Conservation (phyloP, 2,329 filamentous ascomycete genomes). For the Talaromyces amestolkiae region DNA sequence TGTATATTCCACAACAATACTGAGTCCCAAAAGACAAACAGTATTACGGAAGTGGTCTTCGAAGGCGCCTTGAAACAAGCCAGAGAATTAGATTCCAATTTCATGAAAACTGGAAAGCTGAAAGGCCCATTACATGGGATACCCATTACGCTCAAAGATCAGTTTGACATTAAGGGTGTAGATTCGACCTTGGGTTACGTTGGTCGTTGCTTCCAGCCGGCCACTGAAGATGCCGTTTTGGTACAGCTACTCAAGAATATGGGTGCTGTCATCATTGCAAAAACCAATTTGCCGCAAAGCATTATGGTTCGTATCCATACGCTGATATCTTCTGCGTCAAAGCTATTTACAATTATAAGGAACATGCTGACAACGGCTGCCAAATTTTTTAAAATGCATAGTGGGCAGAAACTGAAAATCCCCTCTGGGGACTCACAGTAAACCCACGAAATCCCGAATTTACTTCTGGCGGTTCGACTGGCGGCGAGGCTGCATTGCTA, state of each 20-base stretch:
- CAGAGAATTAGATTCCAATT: slow-evolving; percentile 23
- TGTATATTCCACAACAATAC: neutral
- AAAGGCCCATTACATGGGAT: slow-evolving; percentile 52
- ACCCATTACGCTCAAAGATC: slow-evolving; percentile 57
- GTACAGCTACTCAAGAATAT: slow-evolving; percentile 26
- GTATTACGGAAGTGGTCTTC: slow-evolving; percentile 33
- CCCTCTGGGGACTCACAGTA: slow-evolving; percentile 42
- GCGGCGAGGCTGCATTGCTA: slow-evolving; percentile 60
- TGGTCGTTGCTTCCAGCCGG: slow-evolving; percentile 46
- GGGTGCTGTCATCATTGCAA: slow-evolving; percentile 52
- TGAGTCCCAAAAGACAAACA: slow-evolving; percentile 33
- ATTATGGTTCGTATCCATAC: slow-evolving; percentile 53
- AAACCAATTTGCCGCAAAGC: slow-evolving; percentile 57
- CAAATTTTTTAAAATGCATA: neutral
- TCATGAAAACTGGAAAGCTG: slow-evolving; percentile 33
- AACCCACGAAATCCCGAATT: slow-evolving; percentile 40
- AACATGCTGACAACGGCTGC: neutral
- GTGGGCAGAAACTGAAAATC: slow-evolving; percentile 30
- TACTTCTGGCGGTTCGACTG: slow-evolving; percentile 38
- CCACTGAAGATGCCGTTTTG: slow-evolving; percentile 23
- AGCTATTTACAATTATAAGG: neutral
- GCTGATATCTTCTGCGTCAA: neutral
- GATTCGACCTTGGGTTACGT: slow-evolving; percentile 53
- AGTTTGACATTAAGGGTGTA: slow-evolving; percentile 56
- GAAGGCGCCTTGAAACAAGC: slow-evolving; percentile 24